phyloP scores from a whole-genome alignment of 345 rosid genomes.

The Microcos paniculata region DNA sequence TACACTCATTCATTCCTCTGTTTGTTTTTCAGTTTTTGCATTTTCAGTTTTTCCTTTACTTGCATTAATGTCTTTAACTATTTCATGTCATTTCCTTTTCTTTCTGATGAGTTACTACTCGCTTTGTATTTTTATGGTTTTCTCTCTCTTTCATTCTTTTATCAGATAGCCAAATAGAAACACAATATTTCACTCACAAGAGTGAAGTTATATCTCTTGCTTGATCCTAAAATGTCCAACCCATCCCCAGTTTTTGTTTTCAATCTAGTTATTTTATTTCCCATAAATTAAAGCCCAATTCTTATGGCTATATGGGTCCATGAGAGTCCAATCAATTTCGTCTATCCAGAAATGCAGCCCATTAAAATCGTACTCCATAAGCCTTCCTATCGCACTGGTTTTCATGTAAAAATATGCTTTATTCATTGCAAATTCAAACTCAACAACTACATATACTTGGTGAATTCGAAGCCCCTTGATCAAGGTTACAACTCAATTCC shows the following conservation, averaged over 20 bases:
- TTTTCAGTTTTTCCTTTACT: neutral
- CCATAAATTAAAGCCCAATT: neutral
- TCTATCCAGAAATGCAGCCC: neutral
- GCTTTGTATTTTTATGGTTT: neutral
- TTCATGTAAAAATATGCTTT: too few species aligned
- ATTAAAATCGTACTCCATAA: too few species aligned
- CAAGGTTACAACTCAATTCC: constrained; percentile 14
- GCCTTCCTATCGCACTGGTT: too few species aligned
- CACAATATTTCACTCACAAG: neutral
- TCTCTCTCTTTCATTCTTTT: too few species aligned
- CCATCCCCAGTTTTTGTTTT: neutral
- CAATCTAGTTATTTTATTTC: neutral
- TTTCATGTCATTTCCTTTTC: neutral
- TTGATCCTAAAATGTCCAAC: too few species aligned
- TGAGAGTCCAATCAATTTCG: too few species aligned
- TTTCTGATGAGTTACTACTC: neutral
- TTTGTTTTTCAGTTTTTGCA: neutral
- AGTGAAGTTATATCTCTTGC: too few species aligned
- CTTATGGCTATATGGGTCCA: too few species aligned
- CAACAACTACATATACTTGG: neutral
- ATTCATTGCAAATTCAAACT: neutral
- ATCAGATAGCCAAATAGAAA: neutral
- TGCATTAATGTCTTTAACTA: neutral
- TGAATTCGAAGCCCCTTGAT: neutral
- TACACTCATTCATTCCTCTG: neutral